phyloP scores from a whole-genome alignment of 768 basidiomycete genomes.

The Pilatotrama ljubarskyi region DNA sequence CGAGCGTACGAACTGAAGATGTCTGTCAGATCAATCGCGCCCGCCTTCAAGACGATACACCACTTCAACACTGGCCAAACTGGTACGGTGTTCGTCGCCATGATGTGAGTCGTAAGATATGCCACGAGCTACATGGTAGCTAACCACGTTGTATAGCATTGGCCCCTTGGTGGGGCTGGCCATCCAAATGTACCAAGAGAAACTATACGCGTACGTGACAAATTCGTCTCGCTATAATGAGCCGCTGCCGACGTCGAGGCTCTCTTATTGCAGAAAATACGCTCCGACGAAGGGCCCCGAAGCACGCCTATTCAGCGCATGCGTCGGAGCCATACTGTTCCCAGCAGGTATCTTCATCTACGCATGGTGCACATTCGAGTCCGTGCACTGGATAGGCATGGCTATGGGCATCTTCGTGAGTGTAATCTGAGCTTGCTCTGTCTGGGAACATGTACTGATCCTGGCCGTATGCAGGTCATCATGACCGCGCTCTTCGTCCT shows the following conservation, averaged over 20 bases:
- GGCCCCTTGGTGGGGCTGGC: constrained; percentile 39
- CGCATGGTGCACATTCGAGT: constrained; percentile 61
- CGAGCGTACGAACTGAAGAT: neutral
- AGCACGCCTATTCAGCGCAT: constrained; percentile 61
- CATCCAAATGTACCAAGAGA: constrained; percentile 35
- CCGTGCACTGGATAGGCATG: constrained; percentile 66
- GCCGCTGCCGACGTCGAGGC: neutral
- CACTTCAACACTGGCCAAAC: constrained; percentile 57
- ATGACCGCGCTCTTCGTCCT: constrained; percentile 41
- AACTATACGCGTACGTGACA: constrained; percentile 29
- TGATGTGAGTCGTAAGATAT: constrained; percentile 44
- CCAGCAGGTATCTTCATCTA: constrained; percentile 71
- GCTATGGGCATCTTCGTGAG: constrained; percentile 21
- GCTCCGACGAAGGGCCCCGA: constrained; percentile 43
- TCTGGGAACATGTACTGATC: neutral
- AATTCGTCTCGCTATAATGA: too few relatives aligned
- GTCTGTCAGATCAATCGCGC: constrained; percentile 49
- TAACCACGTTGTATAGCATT: constrained; percentile 41
- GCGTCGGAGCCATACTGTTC: constrained; percentile 52
- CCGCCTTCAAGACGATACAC: constrained; percentile 57
- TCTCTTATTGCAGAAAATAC: constrained; percentile 24
- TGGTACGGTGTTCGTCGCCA: constrained; percentile 59
- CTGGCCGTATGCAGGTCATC: constrained; percentile 34
- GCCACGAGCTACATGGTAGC: neutral
- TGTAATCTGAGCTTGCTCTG: neutral